phyloP scores from a whole-genome alignment of 2,329 filamentous ascomycete species.

The Alternaria ethzedia region DNA sequence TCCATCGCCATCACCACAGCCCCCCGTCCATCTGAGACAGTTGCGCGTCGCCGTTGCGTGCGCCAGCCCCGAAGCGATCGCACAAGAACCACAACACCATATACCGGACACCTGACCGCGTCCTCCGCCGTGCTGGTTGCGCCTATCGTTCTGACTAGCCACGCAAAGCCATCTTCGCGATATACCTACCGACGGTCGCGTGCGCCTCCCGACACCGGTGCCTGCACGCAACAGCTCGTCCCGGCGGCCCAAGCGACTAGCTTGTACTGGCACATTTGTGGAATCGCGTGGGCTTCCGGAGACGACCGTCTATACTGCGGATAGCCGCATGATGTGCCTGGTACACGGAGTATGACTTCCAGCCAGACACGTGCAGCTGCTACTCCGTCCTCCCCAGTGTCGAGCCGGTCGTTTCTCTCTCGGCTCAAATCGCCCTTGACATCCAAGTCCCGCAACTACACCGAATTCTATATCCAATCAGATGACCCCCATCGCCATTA shows the following conservation, averaged over 20 bases:
- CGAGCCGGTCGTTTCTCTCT: constrained; percentile 54
- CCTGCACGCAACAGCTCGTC: neutral
- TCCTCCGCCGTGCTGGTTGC: neutral
- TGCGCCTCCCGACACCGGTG: neutral
- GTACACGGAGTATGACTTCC: constrained; percentile 49
- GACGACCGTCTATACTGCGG: constrained; percentile 29
- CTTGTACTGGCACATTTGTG: neutral
- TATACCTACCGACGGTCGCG: neutral
- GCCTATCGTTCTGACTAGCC: neutral
- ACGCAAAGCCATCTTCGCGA: neutral
- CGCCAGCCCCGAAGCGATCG: constrained; percentile 21
- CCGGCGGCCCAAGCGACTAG: neutral
- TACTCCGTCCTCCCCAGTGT: constrained; percentile 35
- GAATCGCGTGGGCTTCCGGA: constrained; percentile 9
- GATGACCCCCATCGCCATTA: constrained; percentile 81
- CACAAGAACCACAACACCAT: constrained; percentile 18
- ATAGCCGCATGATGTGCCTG: constrained; percentile 48
- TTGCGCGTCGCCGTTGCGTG: constrained; percentile 30
- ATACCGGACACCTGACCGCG: constrained; percentile 11
- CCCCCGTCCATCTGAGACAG: constrained; percentile 38
- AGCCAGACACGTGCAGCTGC: constrained; percentile 42
- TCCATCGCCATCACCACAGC: constrained; percentile 20
- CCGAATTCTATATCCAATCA: constrained; percentile 79
- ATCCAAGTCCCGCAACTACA: constrained; percentile 67
- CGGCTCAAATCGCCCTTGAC: constrained; percentile 64